phyloP scores from a whole-genome alignment of 2,329 filamentous ascomycete species.

The Chaetomiaceae sp. region DNA sequence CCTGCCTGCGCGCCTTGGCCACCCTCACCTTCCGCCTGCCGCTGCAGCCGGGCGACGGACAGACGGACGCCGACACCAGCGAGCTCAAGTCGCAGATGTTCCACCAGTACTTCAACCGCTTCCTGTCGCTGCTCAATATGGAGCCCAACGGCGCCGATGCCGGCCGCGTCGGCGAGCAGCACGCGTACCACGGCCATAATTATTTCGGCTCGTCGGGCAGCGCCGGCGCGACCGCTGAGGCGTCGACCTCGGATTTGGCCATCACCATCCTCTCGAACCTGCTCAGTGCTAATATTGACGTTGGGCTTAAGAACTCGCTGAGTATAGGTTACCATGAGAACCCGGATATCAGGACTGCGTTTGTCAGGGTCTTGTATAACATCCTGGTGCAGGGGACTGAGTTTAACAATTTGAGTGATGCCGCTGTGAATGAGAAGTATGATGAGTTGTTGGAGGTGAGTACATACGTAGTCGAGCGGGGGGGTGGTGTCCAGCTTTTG shows the following conservation, averaged over 20 bases:
- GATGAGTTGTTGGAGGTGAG: slow-evolving; percentile 57
- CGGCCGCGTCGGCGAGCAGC: slow-evolving; percentile 27
- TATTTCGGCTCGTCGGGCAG: slow-evolving; percentile 27
- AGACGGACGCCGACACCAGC: slow-evolving; percentile 61
- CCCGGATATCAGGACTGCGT: slow-evolving; percentile 63
- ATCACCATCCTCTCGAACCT: slow-evolving; percentile 66
- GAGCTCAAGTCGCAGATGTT: slow-evolving; percentile 69
- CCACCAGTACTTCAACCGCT: slow-evolving; percentile 65
- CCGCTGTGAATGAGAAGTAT: slow-evolving; percentile 64
- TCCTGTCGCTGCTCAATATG: slow-evolving; percentile 60
- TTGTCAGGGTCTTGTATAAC: slow-evolving; percentile 65
- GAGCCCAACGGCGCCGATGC: slow-evolving; percentile 41
- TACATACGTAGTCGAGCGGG: slow-evolving; percentile 10
- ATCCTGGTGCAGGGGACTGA: slow-evolving; percentile 68
- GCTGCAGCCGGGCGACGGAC: slow-evolving; percentile 60
- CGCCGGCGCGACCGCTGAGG: slow-evolving; percentile 41
- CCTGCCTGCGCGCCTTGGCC: slow-evolving; percentile 60
- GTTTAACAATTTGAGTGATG: slow-evolving; percentile 63
- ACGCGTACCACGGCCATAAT: slow-evolving; percentile 12
- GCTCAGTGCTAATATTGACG: slow-evolving; percentile 65
- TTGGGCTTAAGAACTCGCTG: slow-evolving; percentile 64
- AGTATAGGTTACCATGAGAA: slow-evolving; percentile 69
- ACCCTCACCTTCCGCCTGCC: slow-evolving; percentile 63
- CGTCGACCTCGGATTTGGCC: slow-evolving; percentile 56
- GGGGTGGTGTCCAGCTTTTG: neutral